Evolutionary conservation across 805 yeast species (phyloP), one percentile per base, ranked within the genome.

Genomic region (Kluyveromyces starmeri): DNA sequence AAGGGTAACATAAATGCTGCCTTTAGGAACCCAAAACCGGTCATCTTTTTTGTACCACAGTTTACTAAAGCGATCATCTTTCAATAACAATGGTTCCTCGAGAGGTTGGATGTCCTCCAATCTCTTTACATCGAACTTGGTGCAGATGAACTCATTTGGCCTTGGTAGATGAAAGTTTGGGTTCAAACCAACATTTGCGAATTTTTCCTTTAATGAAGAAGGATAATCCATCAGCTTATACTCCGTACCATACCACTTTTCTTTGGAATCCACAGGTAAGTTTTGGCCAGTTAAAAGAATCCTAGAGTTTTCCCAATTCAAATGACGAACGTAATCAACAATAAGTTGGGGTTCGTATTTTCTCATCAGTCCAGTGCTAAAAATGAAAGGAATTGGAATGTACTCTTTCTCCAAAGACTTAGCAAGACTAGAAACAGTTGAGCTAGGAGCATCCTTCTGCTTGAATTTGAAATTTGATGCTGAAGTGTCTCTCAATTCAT

Each of bases 31-130:
- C 65, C 81, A 75, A 52, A 89, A 83, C 33, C 78, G 75, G 45
- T 89, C 95, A 61, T 89, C 95, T 47, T 80, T 80, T 55, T 89
- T 89, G 56, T 67, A 83, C 97, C 97, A 89, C 23, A 83, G 61
- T 46, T 76, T 78, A 25, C 55, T 45, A 24, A 67, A 58, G 31
- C 65, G 65, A 29, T 68, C 65, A 29, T 70, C 65, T 39, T 69
- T 59, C 36, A 92, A 59, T 26, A 85, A 62, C 23, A 85, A 61
- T 1, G 96, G 96, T 40, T 71, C 72, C 19, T 65, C 66, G 7
- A 49, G 34, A 18, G 65, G 61, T 10, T 52, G 50, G 3, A 47
- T 42, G 19, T 54, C 57, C 12, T 52, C 52, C 16, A 61, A 47
- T 38, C 67, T 68, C 24, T 65, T 65, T 7, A 86, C 80, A 2